Evolutionary conservation across 139 green algal genomes (phyloP), one percentile per base, ranked within the genome.

Genomic region (Chlorokybus atmophyticus): DNA sequence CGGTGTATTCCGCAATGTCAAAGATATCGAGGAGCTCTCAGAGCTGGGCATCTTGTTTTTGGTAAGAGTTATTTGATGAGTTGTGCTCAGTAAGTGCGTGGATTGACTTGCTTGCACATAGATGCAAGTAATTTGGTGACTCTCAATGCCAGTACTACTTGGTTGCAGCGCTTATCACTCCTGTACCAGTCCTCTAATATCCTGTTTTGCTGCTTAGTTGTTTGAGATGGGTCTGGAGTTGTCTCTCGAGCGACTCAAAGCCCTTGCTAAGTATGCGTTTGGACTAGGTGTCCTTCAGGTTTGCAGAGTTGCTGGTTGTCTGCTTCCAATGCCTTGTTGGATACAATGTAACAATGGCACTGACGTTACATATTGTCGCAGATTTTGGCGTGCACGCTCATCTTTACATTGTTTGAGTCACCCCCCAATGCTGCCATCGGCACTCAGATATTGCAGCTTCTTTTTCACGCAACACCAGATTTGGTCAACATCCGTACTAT

Each of bases 211-310:
- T n/a, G n/a, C n/a, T n/a, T n/a, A 67, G 61, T 75, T 97, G 28
- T 97, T 95, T 70, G 89, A 96, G 60, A 96, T 96, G 86, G 89
- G 89, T 0, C 67, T 97, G 51, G 89, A 97, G 76, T 79, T 97
- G 30, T 85, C 75, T 1, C 42, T 93, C 19, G 84, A 90, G 55
- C 78, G 87, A 0, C 75, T 97, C 19, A 86, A 86, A 75, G 75
- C 78, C 3, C 73, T 97, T 31, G 84, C 84, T 29, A 93, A 91
- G 66, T 97, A 85, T 56, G 87, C 87, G 0, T 97, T 97, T 74
- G 87, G 85, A 8, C 71, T 97, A 32, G 89, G 89, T 23, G 71
- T 71, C 1, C 57, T 85, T 1, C 85, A 94, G 60, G 59, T 63
- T 27, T 6, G 28, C n/a, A n/a, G n/a, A n/a, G n/a, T n/a, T n/a